Evolutionary conservation across 2,329 filamentous ascomycete species (phyloP).

Genomic region (Calonectria hongkongensis): DNA sequence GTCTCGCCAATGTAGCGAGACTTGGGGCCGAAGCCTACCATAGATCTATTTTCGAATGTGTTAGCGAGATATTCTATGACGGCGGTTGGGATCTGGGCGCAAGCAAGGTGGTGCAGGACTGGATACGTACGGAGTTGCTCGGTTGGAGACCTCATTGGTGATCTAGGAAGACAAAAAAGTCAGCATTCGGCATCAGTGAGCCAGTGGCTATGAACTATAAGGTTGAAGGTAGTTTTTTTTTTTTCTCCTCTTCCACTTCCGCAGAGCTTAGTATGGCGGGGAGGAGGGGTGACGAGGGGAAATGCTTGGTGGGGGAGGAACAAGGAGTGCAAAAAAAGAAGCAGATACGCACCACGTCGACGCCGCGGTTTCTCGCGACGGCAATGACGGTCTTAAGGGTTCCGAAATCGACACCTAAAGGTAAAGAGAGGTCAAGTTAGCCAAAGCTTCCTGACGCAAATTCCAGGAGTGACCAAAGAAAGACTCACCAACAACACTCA

Average conservation of each 20-base stretch:
- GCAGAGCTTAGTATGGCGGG: conserved; percentile 38
- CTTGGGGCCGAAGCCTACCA: conserved; percentile 97
- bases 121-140: conserved; percentile 91
- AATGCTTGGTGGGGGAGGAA: conserved; percentile 23
- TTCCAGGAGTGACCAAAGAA: conserved; percentile 14
- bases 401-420: conserved; percentile 92
- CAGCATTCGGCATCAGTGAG: neutral
- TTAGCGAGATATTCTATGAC: conserved; percentile 48
- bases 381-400: conserved; percentile 97
- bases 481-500: conserved; percentile 74
- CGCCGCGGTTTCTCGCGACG: conserved; percentile 97
- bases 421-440: conserved; percentile 46
- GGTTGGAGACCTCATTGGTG: conserved; percentile 99
- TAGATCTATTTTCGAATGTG: conserved; percentile 74
- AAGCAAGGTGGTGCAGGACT: conserved; percentile 30
- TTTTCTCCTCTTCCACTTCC: neutral
- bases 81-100: conserved; percentile 12
- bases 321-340: conserved; percentile 20
- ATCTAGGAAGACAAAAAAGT: conserved; percentile 75
- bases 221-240: conserved; percentile 5
- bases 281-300: conserved; percentile 35
- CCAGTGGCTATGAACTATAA: no score
- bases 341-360: conserved; percentile 90
- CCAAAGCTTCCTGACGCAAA: conserved; percentile 23
- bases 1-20: conserved; percentile 94